These are phyloP conservation scores for Cercospora berteroae DNA, from an alignment of 2,329 filamentous ascomycete genomes.

Conservation along the genomic window DNA sequence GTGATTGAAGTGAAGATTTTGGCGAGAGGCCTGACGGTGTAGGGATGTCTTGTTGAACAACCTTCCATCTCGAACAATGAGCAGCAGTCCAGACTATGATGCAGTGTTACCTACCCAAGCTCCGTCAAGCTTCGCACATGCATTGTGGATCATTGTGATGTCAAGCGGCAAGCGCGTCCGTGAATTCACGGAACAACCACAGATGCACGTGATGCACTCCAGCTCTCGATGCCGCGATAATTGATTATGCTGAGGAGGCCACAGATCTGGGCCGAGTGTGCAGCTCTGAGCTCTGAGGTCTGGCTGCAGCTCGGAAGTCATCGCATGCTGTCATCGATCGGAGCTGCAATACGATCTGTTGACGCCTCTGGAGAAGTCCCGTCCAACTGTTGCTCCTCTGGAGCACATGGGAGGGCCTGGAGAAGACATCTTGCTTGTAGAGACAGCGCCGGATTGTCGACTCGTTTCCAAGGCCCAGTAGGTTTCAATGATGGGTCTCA, in stretches of 20 bases:
- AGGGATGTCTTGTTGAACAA: neutral
- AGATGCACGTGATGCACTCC: neutral
- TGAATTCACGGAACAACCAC: neutral
- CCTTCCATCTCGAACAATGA: neutral
- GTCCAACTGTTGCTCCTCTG: neutral
- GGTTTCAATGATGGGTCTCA: neutral
- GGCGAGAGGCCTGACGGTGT: neutral
- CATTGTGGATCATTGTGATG: constrained; percentile 15
- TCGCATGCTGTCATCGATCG: neutral
- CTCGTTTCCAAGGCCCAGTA: neutral
- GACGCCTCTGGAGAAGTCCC: neutral
- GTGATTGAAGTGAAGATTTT: neutral
- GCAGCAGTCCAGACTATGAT: neutral
- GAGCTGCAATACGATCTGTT: neutral
- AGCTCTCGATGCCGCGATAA: neutral
- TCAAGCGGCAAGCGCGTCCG: constrained; percentile 8
- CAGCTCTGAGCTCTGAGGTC: neutral
- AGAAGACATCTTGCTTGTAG: neutral
- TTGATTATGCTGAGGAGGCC: neutral
- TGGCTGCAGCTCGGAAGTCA: neutral
- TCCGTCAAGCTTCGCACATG: constrained; percentile 11
- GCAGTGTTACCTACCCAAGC: neutral
- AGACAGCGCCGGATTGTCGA: neutral
- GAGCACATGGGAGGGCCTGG: neutral
- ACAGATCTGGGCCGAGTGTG: neutral